Base-by-base conservation (phyloP, 2,329 filamentous ascomycete species). In the Pseudogymnoascus sp. region DNA sequence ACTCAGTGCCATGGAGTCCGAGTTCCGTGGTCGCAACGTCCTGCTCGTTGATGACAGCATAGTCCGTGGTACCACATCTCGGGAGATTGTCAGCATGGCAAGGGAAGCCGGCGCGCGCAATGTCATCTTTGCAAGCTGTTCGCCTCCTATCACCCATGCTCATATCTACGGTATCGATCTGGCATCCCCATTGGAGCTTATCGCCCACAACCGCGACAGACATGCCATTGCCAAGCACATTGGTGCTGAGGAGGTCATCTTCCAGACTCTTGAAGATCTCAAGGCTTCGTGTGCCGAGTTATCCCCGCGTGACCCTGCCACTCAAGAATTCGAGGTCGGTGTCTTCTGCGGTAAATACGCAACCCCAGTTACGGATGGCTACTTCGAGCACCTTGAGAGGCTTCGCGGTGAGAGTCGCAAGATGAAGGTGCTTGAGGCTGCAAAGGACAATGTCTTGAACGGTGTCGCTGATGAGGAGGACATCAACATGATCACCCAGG, bases 311-410 rank as follows among this genome's bases (percentile, higher is more conserved):
- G 76, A 82, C 65, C 77, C 79, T 35, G 73, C 83, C 69, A 80
- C 80, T 7, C 79, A 83, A 67, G 80, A 87, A 63, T 97, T 97
- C 68, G 93, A 97, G 73, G 86, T 96, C 2, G 93, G 93, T 62
- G 93, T 97, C 7, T 97, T 97, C 78, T 91, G 87, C 72, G 93
- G 93, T 53, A 85, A 86, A 67, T 97, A 97, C 75, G 81, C 90
- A 65, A 97, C 93, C 0, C 85, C 86, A 0, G 89, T 97, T 1
- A 84, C 88, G 1, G 82, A 86, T 6, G 86, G 83, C 38, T 97
- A 97, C 77, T 95, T 97, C 69, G 85, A 90, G 68, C 90, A 91
- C 70, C 80, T 96, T 4, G 87, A 90, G 75, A 79, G 82, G 64
- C 76, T 92, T 16, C 82, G 90, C 62, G 89, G 88, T 56, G 86